phyloP scores from a whole-genome alignment of 495 filamentous ascomycete species.

The Aspergillus nanangensis region DNA sequence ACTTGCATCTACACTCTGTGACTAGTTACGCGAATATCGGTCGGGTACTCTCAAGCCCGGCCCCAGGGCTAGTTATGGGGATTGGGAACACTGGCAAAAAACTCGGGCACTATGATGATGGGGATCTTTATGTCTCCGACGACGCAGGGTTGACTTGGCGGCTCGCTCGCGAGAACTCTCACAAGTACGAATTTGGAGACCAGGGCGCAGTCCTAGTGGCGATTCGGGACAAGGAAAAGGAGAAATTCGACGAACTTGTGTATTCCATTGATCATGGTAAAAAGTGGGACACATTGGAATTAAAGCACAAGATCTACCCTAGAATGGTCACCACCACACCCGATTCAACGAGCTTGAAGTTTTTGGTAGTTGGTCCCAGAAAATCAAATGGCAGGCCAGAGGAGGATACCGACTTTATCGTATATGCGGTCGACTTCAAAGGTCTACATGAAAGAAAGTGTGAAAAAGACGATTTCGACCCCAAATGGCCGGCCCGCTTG shows the following conservation, averaged over 20 bases:
- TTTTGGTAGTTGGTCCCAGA: constrained; percentile 60
- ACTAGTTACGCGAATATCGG: constrained; percentile 75
- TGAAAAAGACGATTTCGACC: constrained; percentile 72
- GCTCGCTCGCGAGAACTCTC: constrained; percentile 67
- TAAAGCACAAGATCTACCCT: constrained; percentile 59
- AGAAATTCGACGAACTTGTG: constrained; percentile 56
- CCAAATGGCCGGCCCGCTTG: constrained; percentile 72
- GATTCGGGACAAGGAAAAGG: constrained; percentile 56
- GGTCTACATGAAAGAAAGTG: constrained; percentile 79
- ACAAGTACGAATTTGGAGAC: constrained; percentile 94
- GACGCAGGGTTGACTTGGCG: constrained; percentile 86
- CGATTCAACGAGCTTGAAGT: constrained; percentile 88
- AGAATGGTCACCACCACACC: constrained; percentile 75
- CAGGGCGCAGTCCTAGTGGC: constrained; percentile 85
- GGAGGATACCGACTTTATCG: constrained; percentile 39
- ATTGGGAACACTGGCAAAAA: constrained; percentile 80
- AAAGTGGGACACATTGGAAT: constrained; percentile 63
- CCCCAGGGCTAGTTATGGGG: constrained; percentile 89
- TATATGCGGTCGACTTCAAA: constrained; percentile 78
- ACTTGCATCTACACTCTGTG: constrained; percentile 85
- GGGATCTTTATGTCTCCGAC: constrained; percentile 81
- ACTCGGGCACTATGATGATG: constrained; percentile 60
- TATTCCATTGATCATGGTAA: constrained; percentile 89
- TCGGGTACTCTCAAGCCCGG: constrained; percentile 87
- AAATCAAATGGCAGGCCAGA: constrained; percentile 43